These are phyloP conservation scores for Scheffersomyces illinoinensis DNA, from an alignment of 1,139 yeast species.

Conservation along the genomic window DNA sequence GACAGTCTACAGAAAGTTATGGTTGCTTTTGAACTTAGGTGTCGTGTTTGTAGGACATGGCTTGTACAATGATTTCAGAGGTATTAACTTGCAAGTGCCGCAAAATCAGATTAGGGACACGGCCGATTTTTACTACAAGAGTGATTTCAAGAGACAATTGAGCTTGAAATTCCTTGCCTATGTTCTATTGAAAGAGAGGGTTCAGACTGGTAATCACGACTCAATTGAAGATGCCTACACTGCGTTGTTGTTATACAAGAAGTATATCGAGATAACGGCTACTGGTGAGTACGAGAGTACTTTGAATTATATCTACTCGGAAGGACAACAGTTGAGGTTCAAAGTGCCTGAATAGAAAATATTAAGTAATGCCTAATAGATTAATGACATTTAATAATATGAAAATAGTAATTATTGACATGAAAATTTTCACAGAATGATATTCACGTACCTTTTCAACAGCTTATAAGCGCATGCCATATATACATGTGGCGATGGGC, in stretches of 20 bases:
- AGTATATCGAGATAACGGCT: slow-evolving; percentile 61
- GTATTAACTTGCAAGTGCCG: slow-evolving; percentile 90
- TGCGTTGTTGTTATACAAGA: slow-evolving; percentile 76
- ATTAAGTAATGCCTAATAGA: background rate
- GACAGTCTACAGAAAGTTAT: slow-evolving; percentile 82
- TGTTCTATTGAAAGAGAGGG: slow-evolving; percentile 68
- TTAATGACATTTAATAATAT: background rate
- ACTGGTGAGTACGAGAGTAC: slow-evolving; percentile 61
- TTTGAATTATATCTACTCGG: slow-evolving; percentile 68
- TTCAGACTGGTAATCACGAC: slow-evolving; percentile 93
- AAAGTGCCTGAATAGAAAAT: slow-evolving; percentile 34
- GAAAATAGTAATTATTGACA: background rate
- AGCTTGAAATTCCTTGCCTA: slow-evolving; percentile 90
- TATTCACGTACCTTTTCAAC: no score
- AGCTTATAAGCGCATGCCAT: no score
- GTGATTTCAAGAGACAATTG: slow-evolving; percentile 70
- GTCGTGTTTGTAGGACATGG: slow-evolving; percentile 97
- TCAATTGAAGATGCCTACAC: slow-evolving; percentile 94
- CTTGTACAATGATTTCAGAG: slow-evolving; percentile 83
- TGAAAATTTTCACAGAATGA: background rate
- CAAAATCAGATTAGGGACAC: slow-evolving; percentile 85
- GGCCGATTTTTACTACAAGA: slow-evolving; percentile 70
- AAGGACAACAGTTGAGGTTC: slow-evolving; percentile 59
- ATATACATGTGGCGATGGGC: background rate
- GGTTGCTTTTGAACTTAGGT: slow-evolving; percentile 86